These are phyloP conservation scores for Deinandra increscens DNA, from an alignment of 129 eudicot genomes.

Conservation along the genomic window DNA sequence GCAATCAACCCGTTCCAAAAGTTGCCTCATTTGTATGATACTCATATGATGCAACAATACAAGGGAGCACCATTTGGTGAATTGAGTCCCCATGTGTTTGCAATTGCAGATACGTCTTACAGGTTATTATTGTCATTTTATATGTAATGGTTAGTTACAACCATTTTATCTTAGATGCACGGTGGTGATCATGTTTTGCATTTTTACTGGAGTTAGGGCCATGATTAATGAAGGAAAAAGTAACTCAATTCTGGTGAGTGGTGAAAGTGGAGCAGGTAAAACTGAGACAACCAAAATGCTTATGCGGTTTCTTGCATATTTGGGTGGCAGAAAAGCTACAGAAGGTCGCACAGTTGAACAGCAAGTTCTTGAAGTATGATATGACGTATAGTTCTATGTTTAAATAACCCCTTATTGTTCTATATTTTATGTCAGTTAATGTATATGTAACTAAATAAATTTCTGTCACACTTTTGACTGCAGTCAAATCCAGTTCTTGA, in stretches of 20 bases:
- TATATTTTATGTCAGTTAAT: not conserved
- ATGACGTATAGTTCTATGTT: slow-evolving; percentile 40
- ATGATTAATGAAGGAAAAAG: slow-evolving; percentile 89
- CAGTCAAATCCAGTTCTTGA: slow-evolving; percentile 99
- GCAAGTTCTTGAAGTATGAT: slow-evolving; percentile 97
- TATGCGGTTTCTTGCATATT: slow-evolving; percentile 92
- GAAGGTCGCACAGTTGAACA: slow-evolving; percentile 99
- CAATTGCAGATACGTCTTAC: slow-evolving; percentile 95
- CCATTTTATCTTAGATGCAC: slow-evolving; percentile 1
- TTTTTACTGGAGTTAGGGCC: slow-evolving; percentile 58
- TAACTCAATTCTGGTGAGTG: slow-evolving; percentile 96
- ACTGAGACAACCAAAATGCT: slow-evolving; percentile 99
- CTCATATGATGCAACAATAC: slow-evolving; percentile 99
- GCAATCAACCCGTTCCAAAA: slow-evolving; percentile 98
- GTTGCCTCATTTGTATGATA: slow-evolving; percentile 81
- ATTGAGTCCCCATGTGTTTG: slow-evolving; percentile 96
- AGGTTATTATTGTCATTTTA: slow-evolving; percentile 42
- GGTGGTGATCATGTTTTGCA: slow-evolving; percentile 12
- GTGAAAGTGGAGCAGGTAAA: slow-evolving; percentile 99
- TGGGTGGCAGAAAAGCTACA: slow-evolving; percentile 94
- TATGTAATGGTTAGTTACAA: slow-evolving; percentile 3
- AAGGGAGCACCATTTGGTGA: slow-evolving; percentile 97
- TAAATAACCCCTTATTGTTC: slow-evolving; percentile 13
- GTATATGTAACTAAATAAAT: not conserved
- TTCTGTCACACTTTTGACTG: slow-evolving; percentile 31